A percentile compares a stretch with the other conserved stretches of the same genome.
phyloP scores from a whole-genome alignment of 257 asterid genomes.

The Sherardia arvensis region DNA sequence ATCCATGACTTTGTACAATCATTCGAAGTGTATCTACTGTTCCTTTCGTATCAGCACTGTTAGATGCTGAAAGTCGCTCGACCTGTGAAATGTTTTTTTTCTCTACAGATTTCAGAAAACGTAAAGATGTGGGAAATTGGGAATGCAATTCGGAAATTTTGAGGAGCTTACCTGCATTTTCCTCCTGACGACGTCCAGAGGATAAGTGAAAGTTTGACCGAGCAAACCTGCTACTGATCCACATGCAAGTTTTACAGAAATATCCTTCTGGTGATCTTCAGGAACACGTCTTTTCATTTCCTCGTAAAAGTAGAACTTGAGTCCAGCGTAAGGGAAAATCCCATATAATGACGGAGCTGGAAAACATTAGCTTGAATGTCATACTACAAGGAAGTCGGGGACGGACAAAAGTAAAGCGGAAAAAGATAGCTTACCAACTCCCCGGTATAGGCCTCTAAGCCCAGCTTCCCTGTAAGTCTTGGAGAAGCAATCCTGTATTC shows the following conservation, averaged over 20 bases:
- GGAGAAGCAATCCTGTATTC: conserved; percentile 79
- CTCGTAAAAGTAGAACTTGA: conserved; percentile 87
- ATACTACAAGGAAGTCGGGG: conserved; percentile 11
- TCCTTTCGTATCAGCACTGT: conserved; percentile 38
- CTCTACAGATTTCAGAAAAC: not conserved
- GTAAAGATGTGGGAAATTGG: not conserved
- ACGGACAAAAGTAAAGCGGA: too few relatives aligned
- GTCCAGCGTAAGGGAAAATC: conserved; percentile 88
- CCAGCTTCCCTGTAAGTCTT: conserved; percentile 78
- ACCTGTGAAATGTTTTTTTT: conserved; percentile 35
- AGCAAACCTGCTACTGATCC: conserved; percentile 91
- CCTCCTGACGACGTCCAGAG: conserved; percentile 85
- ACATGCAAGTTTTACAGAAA: conserved; percentile 70
- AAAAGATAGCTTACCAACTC: conserved; percentile 55
- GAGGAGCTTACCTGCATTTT: conserved; percentile 82
- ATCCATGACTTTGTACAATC: conserved; percentile 58
- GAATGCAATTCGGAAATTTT: not conserved
- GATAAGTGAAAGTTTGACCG: conserved; percentile 94
- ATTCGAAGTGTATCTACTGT: conserved; percentile 49
- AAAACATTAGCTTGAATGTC: conserved; percentile 1
- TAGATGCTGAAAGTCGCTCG: conserved; percentile 46
- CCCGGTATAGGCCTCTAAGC: conserved; percentile 72
- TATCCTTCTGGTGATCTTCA: conserved; percentile 55
- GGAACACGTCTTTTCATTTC: conserved; percentile 86
- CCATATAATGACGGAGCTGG: conserved; percentile 93